phyloP scores from a whole-genome alignment of 192 early-diverging fungal species.

The Coemansia sp. region DNA sequence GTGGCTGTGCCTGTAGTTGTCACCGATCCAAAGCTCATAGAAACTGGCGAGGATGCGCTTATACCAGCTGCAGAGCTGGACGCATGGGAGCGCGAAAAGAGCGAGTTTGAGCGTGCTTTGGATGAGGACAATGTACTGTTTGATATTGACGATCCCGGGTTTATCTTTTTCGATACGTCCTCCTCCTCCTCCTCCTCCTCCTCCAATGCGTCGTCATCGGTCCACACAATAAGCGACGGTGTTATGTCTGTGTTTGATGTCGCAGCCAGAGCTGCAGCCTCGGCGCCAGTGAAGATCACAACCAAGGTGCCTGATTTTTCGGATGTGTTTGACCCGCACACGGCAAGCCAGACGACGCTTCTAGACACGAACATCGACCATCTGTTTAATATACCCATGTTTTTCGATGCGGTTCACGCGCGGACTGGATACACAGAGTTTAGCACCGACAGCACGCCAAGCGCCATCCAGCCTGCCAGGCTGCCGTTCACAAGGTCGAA shows the following conservation, averaged over 20 bases:
- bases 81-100: conserved; percentile 47
- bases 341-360: neutral
- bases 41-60: conserved; percentile 34
- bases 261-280: conserved; percentile 9
- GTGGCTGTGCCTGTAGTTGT: conserved; percentile 25
- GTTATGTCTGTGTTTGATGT: conserved; percentile 13
- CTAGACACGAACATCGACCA: conserved; percentile 29
- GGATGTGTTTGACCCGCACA: conserved; percentile 22
- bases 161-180: conserved; percentile 49
- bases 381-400: conserved; percentile 35
- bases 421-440: conserved; percentile 15
- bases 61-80: conserved; percentile 47
- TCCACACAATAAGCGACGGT: neutral
- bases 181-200: neutral
- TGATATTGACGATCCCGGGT: conserved; percentile 54
- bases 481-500: conserved; percentile 20
- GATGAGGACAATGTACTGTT: conserved; percentile 55
- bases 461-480: neutral
- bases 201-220: neutral
- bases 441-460: conserved; percentile 8
- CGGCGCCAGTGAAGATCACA: conserved; percentile 45
- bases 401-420: conserved; percentile 25
- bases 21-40: conserved; percentile 29
- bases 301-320: conserved; percentile 48
- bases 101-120: conserved; percentile 53